Base-by-base conservation (phyloP, 2,329 filamentous ascomycete species). In the Capronia coronata region DNA sequence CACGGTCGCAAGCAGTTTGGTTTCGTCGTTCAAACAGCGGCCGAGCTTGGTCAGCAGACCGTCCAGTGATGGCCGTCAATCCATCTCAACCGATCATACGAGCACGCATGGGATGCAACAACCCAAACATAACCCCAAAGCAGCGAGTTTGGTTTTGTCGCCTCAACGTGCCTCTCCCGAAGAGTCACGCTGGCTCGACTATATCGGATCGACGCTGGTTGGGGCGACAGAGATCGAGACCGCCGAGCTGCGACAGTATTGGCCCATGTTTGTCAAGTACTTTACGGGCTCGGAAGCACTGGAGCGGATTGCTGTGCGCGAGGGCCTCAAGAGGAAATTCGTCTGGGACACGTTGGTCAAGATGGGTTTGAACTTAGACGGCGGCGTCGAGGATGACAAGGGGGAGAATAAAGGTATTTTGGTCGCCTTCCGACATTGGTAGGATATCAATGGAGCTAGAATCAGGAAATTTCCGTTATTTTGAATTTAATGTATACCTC, bases 241-340 rank as follows among this genome's bases (percentile, higher is more conserved):
- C 9, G 43, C 47, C 3, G 55, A 81, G 51, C 67, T 86, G 11
- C 75, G 79, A 35, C 76, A 80, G 49, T 76, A 79, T 41, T 94
- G 89, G 85, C 78, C 80, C 1, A 72, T 77, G 38, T 81, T 95
- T 60, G 77, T 83, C 61, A 87, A 86, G 66, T 93, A 96, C 67
- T 87, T 97, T 60, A 90, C 97, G 65, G 93, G 93, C 1, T 78
- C 77, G 49, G 83, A 85, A 63, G 82, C 90, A 2, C 74, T 97
- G 52, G 93, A 98, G 70, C 83, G 90, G 60, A 85, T 98, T 57
- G 80, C 86, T 1, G 72, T 93, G n/a, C 78, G 84, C 49, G 88
- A 96, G 68, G 86, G 86, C 4, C 77, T 94, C 71, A 94, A 93
- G 72, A 76, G 88, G 49, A 94, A 91, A 69, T 65, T 71, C 35